Conservation (phyloP, 2,329 filamentous ascomycete species). For the Fusarium miscanthi region DNA sequence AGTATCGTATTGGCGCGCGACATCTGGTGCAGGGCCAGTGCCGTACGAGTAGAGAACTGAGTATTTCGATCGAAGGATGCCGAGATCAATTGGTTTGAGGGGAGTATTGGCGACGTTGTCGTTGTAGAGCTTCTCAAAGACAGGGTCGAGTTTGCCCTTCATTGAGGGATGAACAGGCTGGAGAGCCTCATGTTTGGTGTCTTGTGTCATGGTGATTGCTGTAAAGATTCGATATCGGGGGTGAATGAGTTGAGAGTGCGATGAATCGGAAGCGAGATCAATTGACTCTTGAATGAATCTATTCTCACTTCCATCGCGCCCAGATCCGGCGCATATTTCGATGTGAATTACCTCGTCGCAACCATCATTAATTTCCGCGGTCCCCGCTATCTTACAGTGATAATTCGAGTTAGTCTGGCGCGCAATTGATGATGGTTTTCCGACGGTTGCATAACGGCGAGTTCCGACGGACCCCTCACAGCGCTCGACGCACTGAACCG, state of each 20-base stretch:
- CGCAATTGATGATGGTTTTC: background rate
- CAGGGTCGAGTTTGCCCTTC: conserved; percentile 58
- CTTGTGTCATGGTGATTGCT: conserved; percentile 11
- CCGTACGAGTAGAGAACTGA: conserved; percentile 59
- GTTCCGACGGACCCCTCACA: conserved; percentile 8
- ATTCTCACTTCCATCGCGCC: background rate
- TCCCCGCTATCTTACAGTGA: background rate
- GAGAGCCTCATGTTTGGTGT: conserved; percentile 54
- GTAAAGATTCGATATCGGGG: background rate
- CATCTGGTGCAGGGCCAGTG: conserved; percentile 55
- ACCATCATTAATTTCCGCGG: background rate
- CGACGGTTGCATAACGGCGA: conserved; percentile 14
- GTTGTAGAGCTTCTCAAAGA: conserved; percentile 61
- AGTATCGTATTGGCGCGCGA: conserved; percentile 53
- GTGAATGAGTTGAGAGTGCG: background rate
- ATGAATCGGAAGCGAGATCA: background rate
- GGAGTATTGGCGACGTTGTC: conserved; percentile 56
- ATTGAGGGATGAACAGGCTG: conserved; percentile 62
- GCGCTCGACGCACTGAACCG: background rate
- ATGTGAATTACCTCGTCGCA: background rate
- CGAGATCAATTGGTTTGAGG: conserved; percentile 54
- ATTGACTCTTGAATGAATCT: conserved; percentile 5
- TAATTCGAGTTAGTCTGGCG: background rate
- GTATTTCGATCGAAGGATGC: conserved; percentile 54
- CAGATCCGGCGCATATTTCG: background rate